Evolutionary conservation across 176 grass and related monocot genomes (phyloP).

Genomic region (Oropetium thomaeum): DNA sequence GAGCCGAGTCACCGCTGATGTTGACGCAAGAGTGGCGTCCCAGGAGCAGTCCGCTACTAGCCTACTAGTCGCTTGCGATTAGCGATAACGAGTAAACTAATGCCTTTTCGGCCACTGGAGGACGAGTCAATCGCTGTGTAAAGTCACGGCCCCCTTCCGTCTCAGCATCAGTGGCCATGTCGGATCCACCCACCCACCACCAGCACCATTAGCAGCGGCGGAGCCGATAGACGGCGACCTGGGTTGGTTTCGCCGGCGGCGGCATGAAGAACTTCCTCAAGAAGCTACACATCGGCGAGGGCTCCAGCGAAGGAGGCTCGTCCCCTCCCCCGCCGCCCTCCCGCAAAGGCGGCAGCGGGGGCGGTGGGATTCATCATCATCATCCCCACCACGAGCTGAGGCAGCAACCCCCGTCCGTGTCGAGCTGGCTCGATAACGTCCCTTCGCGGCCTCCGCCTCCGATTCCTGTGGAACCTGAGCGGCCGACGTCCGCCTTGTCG

Average conservation of each 20-base stretch:
- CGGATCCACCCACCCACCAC: conserved; percentile 65
- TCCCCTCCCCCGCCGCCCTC: conserved; percentile 27
- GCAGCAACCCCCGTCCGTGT: conserved; percentile 45
- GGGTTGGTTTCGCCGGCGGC: conserved; percentile 15
- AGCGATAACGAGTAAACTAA: conserved; percentile 37
- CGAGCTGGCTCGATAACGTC: conserved; percentile 75
- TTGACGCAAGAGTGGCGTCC: conserved; percentile 10
- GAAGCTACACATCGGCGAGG: conserved; percentile 91
- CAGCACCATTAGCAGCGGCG: conserved; percentile 28
- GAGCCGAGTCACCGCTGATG: neutral
- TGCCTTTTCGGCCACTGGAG: conserved; percentile 13
- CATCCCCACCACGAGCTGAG: conserved; percentile 41
- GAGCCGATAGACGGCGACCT: conserved; percentile 33
- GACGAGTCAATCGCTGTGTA: conserved; percentile 48
- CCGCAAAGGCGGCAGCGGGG: conserved; percentile 22
- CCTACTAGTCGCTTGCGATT: conserved; percentile 16
- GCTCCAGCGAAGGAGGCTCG: conserved; percentile 37
- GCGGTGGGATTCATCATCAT: conserved; percentile 17
- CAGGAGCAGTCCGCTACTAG: conserved; percentile 3
- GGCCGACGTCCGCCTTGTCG: conserved; percentile 27
- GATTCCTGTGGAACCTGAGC: conserved; percentile 6
- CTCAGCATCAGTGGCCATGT: conserved; percentile 60
- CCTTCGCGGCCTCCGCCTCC: conserved; percentile 34
- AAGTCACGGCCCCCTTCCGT: conserved; percentile 19
- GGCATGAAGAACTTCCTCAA: conserved; percentile 96